A percentile compares a stretch with the other conserved stretches of the same genome.
phyloP scores from a whole-genome alignment of 768 basidiomycete species.

The Tylopilus plumbeoviolaceoides region DNA sequence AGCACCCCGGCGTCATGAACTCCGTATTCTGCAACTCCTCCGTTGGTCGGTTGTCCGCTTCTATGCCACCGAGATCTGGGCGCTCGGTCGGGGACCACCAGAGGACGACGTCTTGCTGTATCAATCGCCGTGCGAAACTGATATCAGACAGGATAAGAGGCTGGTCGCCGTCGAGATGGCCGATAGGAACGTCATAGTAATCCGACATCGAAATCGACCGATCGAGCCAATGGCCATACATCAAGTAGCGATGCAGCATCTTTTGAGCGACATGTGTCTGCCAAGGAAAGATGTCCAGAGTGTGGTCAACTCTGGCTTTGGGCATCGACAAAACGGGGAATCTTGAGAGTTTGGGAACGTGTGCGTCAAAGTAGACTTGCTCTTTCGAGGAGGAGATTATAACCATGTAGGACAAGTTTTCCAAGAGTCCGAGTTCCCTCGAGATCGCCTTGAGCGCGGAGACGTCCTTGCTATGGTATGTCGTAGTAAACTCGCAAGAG shows the following conservation, averaged over 20 bases:
- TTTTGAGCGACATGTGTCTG: slow-evolving; percentile 76
- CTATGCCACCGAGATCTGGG: slow-evolving; percentile 91
- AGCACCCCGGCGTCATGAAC: slow-evolving; percentile 79
- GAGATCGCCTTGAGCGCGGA: slow-evolving; percentile 85
- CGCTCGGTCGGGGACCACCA: slow-evolving; percentile 94
- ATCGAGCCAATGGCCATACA: slow-evolving; percentile 75
- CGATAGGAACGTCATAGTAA: slow-evolving; percentile 90
- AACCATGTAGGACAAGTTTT: slow-evolving; percentile 69
- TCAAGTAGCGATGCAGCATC: slow-evolving; percentile 81
- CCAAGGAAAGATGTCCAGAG: slow-evolving; percentile 85
- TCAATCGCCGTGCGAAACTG: slow-evolving; percentile 81
- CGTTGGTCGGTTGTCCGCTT: slow-evolving; percentile 73
- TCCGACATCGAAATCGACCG: slow-evolving; percentile 68
- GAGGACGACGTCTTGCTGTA: slow-evolving; percentile 84
- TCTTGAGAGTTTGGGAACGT: slow-evolving; percentile 64
- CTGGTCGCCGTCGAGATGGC: slow-evolving; percentile 89
- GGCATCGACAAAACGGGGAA: slow-evolving; percentile 89
- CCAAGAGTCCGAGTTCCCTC: slow-evolving; percentile 74
- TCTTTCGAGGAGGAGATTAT: slow-evolving; percentile 87
- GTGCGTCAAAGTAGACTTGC: slow-evolving; percentile 73
- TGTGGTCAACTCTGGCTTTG: slow-evolving; percentile 70
- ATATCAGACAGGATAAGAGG: slow-evolving; percentile 87
- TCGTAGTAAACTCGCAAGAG: slow-evolving; percentile 54
- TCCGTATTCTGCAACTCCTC: slow-evolving; percentile 84
- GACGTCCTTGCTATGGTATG: slow-evolving; percentile 74